Evolutionary conservation across 306 rosid genomes (phyloP).

Genomic region (Rosa chinensis): DNA sequence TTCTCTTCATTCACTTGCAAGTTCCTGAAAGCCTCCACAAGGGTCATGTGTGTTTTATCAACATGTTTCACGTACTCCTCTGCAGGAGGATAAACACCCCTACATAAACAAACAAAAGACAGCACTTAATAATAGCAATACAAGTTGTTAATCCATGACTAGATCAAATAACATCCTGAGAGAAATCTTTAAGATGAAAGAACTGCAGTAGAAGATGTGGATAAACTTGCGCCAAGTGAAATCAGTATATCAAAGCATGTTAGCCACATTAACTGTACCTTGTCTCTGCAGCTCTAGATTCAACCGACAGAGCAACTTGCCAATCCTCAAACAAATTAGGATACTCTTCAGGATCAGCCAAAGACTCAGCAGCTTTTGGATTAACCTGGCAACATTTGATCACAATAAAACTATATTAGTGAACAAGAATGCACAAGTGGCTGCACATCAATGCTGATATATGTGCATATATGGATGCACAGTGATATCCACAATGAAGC

Average conservation of each 20-base stretch:
- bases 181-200: background rate
- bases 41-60: conserved; percentile 62
- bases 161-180: background rate
- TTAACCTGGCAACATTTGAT: conserved; percentile 57
- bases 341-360: conserved; percentile 99
- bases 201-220: background rate
- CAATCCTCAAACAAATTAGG: conserved; percentile 92
- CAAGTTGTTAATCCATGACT: background rate
- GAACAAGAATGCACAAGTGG: conserved; percentile 6
- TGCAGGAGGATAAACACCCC: conserved; percentile 76
- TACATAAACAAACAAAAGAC: conserved; percentile 33
- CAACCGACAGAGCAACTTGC: conserved; percentile 96
- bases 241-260: background rate
- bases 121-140: conserved; percentile 14
- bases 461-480: background rate
- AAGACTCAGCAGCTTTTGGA: conserved; percentile 93
- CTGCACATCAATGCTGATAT: background rate
- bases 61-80: conserved; percentile 61
- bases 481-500: background rate
- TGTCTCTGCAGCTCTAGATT: conserved; percentile 65
- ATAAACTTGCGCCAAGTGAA: conserved; percentile 2
- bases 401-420: background rate
- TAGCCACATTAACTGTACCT: conserved; percentile 43
- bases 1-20: conserved; percentile 71
- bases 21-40: conserved; percentile 86